Conservation (phyloP, 176 grass and related monocot genomes). For the Neostapfia colusana region DNA sequence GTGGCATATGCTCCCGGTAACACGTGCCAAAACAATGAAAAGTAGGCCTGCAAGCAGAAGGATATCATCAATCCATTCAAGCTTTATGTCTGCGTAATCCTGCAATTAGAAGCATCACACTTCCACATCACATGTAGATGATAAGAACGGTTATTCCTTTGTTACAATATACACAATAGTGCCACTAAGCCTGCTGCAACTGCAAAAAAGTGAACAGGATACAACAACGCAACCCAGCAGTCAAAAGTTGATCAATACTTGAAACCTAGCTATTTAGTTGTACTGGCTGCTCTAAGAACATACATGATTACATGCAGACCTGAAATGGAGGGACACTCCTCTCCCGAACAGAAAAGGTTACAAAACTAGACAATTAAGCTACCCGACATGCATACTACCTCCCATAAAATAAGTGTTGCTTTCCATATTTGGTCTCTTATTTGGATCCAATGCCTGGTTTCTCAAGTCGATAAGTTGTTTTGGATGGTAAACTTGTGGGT, state of each 20-base stretch:
- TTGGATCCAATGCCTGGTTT: conserved; percentile 57
- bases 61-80: conserved; percentile 20
- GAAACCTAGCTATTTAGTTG: conserved; percentile 48
- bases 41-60: conserved; percentile 1
- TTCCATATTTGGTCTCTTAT: conserved; percentile 67
- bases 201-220: conserved; percentile 35
- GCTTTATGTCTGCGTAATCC: conserved; percentile 11
- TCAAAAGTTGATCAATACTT: conserved; percentile 43
- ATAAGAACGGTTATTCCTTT: conserved; percentile 12
- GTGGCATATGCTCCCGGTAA: not conserved
- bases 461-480: conserved; percentile 53
- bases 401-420: conserved; percentile 57
- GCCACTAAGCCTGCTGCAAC: conserved; percentile 33
- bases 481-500: conserved; percentile 51
- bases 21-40: conserved; percentile 16
- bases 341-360: conserved; percentile 30
- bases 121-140: conserved; percentile 21
- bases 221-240: conserved; percentile 45
- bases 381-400: conserved; percentile 64
- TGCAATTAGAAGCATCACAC: not conserved
- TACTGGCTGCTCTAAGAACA: conserved; percentile 51
- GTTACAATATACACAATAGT: conserved; percentile 40
- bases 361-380: conserved; percentile 34
- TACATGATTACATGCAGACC: conserved; percentile 45
- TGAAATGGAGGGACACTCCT: conserved; percentile 24